phyloP scores from a whole-genome alignment of 2,329 filamentous ascomycete species.

The Cytospora paraplurivora region DNA sequence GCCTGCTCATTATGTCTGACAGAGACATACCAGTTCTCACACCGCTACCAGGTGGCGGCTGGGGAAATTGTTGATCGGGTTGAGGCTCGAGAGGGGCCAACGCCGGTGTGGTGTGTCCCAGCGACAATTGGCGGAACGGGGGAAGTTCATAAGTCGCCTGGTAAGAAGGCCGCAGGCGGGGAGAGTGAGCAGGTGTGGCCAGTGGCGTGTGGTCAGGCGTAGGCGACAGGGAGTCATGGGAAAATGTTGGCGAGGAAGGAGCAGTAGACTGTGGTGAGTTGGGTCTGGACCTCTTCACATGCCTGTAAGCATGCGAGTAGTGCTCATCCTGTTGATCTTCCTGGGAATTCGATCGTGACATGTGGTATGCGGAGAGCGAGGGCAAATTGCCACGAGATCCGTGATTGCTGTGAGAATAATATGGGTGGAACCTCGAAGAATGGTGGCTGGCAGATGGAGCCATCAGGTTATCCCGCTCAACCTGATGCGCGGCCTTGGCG shows the following conservation, averaged over 20 bases:
- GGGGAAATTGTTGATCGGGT: slow-evolving; percentile 47
- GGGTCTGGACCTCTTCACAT: slow-evolving; percentile 85
- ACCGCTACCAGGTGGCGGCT: slow-evolving; percentile 45
- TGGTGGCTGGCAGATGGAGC: slow-evolving; percentile 46
- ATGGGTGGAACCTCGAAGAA: slow-evolving; percentile 54
- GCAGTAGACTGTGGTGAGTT: slow-evolving; percentile 95
- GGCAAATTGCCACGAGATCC: slow-evolving; percentile 65
- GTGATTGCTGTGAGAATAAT: slow-evolving; percentile 52
- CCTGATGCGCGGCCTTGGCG: slow-evolving; percentile 61
- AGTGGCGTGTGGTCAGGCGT: slow-evolving; percentile 99
- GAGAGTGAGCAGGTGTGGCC: slow-evolving; percentile 92
- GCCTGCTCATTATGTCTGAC: slow-evolving; percentile 87
- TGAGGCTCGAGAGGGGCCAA: slow-evolving; percentile 62
- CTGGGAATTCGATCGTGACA: slow-evolving; percentile 85
- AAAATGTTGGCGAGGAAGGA: slow-evolving; percentile 94
- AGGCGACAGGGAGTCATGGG: slow-evolving; percentile 90
- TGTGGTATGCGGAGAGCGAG: slow-evolving; percentile 84
- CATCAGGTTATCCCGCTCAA: slow-evolving; percentile 59
- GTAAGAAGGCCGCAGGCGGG: slow-evolving; percentile 76
- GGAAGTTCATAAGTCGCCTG: slow-evolving; percentile 77
- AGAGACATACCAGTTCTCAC: slow-evolving; percentile 73
- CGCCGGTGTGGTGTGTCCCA: slow-evolving; percentile 56
- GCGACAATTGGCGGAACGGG: slow-evolving; percentile 69
- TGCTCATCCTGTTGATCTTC: slow-evolving; percentile 78
- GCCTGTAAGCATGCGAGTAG: slow-evolving; percentile 67